Evolutionary conservation across 148 eudicot species (phyloP).

Genomic region (Chenopodium quinoa): DNA sequence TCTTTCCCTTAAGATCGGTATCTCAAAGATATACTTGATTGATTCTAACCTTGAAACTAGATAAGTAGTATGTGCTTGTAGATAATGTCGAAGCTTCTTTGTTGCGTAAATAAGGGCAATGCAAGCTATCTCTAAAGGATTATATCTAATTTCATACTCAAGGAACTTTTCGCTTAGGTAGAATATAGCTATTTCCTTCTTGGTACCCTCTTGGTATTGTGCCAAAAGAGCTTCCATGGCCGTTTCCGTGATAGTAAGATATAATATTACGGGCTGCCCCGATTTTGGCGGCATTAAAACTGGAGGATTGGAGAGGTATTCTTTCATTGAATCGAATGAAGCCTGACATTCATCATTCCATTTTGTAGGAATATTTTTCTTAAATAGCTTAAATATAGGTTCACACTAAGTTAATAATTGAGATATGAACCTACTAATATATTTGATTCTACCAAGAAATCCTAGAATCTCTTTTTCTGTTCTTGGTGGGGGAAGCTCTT

Average conservation of each 20-base stretch:
- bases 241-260: background rate
- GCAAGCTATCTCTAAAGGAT: background rate
- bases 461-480: no score
- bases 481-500: no score
- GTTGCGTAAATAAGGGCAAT: no score
- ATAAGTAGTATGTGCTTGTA: no score
- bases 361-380: background rate
- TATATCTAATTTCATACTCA: background rate
- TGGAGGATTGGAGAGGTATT: background rate
- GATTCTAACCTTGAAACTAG: no score
- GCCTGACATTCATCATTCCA: background rate
- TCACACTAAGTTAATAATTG: background rate
- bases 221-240: background rate
- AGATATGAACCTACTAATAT: background rate
- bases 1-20: no score
- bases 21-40: no score
- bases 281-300: no score
- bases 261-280: background rate
- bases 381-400: background rate
- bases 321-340: background rate
- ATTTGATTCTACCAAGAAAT: background rate
- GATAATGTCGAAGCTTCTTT: no score
- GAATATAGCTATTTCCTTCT: background rate
- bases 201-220: background rate
- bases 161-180: background rate